Conservation (phyloP, 1,284 basidiomycete genomes). For the Cryptococcus depauperatus region DNA sequence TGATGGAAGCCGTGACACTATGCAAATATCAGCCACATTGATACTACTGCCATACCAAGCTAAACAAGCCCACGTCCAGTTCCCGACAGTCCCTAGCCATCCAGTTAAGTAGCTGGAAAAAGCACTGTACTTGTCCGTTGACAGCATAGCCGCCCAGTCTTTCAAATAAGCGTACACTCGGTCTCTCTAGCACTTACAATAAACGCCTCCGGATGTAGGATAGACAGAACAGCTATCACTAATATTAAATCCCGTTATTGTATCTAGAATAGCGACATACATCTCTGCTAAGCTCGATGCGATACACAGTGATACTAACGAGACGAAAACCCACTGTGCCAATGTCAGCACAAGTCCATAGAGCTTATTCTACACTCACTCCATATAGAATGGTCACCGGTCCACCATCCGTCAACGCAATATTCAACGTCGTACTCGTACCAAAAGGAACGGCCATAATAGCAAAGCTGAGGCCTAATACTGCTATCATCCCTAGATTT, state of each 20-base stretch:
- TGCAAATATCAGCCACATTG: not conserved
- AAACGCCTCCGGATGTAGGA: slow-evolving; percentile 48
- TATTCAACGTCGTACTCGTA: slow-evolving; percentile 43
- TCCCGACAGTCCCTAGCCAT: slow-evolving; percentile 48
- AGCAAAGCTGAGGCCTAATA: slow-evolving; percentile 45
- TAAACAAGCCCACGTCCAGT: slow-evolving; percentile 42
- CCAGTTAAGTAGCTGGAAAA: slow-evolving; percentile 47
- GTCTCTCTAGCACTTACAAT: slow-evolving; percentile 28
- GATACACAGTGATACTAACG: slow-evolving; percentile 46
- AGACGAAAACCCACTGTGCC: slow-evolving; percentile 47
- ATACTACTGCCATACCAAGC: not conserved
- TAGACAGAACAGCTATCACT: slow-evolving; percentile 43
- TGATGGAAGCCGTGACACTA: slow-evolving; percentile 48
- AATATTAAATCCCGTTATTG: not conserved
- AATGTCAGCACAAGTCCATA: not conserved
- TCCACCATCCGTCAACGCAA: slow-evolving; percentile 47
- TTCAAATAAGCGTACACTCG: not conserved
- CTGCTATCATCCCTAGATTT: slow-evolving; percentile 46
- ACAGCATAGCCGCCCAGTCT: slow-evolving; percentile 47
- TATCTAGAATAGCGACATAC: slow-evolving; percentile 12
- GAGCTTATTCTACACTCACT: slow-evolving; percentile 17
- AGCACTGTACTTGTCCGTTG: slow-evolving; percentile 45
- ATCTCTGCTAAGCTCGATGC: slow-evolving; percentile 47
- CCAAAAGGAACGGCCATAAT: slow-evolving; percentile 48
- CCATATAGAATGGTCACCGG: slow-evolving; percentile 45